Percentiles rank a stretch among this genome's conserved stretches.
Evolutionary conservation across 495 filamentous ascomycete species (phyloP).

Genomic region (Penicillium waksmanii): DNA sequence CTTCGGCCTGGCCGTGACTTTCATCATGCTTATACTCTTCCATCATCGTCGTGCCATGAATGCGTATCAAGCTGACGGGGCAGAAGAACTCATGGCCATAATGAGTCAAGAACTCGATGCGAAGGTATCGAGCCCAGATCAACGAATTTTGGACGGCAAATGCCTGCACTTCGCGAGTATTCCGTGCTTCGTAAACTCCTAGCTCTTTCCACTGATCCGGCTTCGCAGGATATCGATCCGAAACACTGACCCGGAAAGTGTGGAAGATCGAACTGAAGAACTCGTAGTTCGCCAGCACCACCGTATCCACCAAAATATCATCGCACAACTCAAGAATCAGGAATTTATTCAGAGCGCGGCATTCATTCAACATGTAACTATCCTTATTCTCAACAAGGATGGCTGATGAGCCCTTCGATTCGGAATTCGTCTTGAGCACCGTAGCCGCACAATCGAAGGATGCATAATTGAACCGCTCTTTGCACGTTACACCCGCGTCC

Average conservation of each 20-base stretch:
- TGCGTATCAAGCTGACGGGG: conserved; percentile 83
- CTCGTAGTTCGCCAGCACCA: conserved; percentile 96
- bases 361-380: conserved; percentile 96
- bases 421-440: conserved; percentile 83
- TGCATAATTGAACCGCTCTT: conserved; percentile 95
- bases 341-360: conserved; percentile 85
- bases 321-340: conserved; percentile 88
- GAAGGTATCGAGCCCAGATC: conserved; percentile 92
- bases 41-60: conserved; percentile 96
- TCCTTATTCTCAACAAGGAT: conserved; percentile 97
- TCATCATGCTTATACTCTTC: conserved; percentile 83
- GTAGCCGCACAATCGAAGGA: conserved; percentile 97
- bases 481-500: conserved; percentile 93
- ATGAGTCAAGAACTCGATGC: conserved; percentile 89
- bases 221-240: conserved; percentile 92
- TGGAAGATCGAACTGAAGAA: conserved; percentile 98
- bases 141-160: conserved; percentile 90
- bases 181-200: conserved; percentile 86
- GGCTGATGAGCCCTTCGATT: conserved; percentile 81
- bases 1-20: conserved; percentile 63
- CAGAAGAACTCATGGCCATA: conserved; percentile 98
- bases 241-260: conserved; percentile 84
- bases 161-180: conserved; percentile 90
- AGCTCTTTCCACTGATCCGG: conserved; percentile 88
- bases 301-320: conserved; percentile 92